Percentiles rank a stretch among this genome's conserved stretches.
These are phyloP conservation scores for Sarocladiaceae sp. DNA, from an alignment of 2,329 filamentous ascomycete species.

Conservation along the genomic window DNA sequence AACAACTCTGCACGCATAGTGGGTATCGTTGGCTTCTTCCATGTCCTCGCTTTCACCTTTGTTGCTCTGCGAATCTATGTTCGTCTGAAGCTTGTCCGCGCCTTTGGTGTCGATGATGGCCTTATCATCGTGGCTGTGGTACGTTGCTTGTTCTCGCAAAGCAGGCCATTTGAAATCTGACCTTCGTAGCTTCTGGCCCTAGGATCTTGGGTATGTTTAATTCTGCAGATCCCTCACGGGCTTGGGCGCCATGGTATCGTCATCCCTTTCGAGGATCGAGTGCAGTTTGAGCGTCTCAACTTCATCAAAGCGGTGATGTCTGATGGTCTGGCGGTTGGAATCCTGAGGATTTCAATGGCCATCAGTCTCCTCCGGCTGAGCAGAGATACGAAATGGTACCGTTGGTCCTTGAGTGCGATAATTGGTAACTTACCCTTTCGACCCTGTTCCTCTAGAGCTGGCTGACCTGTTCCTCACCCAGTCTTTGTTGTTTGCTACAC, in stretches of 20 bases:
- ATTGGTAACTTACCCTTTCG: too few species aligned
- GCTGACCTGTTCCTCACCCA: slow-evolving; percentile 14
- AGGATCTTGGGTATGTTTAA: slow-evolving; percentile 16
- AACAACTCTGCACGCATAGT: slow-evolving; percentile 15
- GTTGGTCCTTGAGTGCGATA: slow-evolving; percentile 15
- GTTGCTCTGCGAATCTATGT: slow-evolving; percentile 20
- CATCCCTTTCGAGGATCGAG: slow-evolving; percentile 12
- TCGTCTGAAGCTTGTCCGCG: slow-evolving; percentile 16
- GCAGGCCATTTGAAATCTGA: not conserved
- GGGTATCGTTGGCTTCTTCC: slow-evolving; percentile 13
- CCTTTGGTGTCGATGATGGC: slow-evolving; percentile 21
- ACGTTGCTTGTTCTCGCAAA: slow-evolving; percentile 3
- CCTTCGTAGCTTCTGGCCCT: slow-evolving; percentile 13
- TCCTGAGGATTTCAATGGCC: slow-evolving; percentile 18
- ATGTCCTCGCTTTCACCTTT: slow-evolving; percentile 17
- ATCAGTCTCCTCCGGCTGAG: slow-evolving; percentile 16
- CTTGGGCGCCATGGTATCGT: slow-evolving; percentile 15
- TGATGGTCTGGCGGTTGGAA: slow-evolving; percentile 16
- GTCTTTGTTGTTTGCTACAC: slow-evolving; percentile 16
- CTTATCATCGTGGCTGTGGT: slow-evolving; percentile 20
- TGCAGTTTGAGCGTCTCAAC: slow-evolving; percentile 15
- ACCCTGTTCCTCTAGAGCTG: not conserved
- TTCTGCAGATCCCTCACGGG: slow-evolving; percentile 18
- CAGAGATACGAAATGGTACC: slow-evolving; percentile 17
- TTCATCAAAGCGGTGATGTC: slow-evolving; percentile 19